Evolutionary conservation across 1,139 yeast species (phyloP).

Genomic region (Yamadazyma diddensiae): DNA sequence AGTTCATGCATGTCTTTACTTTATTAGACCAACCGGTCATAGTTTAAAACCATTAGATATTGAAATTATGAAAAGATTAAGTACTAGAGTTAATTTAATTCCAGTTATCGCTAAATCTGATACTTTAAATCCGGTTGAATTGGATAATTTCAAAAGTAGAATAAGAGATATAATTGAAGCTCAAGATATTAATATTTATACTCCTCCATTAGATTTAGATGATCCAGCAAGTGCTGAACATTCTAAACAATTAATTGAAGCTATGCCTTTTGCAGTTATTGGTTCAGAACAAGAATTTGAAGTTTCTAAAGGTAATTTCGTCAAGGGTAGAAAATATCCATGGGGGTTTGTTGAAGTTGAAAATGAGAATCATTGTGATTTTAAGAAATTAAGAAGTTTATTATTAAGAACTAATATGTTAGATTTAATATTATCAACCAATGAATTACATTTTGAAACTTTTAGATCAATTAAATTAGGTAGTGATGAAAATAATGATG

Average conservation of each 20-base stretch:
- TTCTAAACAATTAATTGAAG: conserved; percentile 77
- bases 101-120: conserved; percentile 97
- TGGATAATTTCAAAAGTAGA: conserved; percentile 77
- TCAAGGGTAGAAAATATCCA: conserved; percentile 90
- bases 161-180: conserved; percentile 90
- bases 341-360: conserved; percentile 99
- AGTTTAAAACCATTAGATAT: conserved; percentile 91
- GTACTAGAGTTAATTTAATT: conserved; percentile 86
- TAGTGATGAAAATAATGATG: conserved; percentile 42
- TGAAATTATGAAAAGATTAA: conserved; percentile 85
- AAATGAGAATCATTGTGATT: conserved; percentile 93
- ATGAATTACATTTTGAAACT: conserved; percentile 87
- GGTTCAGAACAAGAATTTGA: conserved; percentile 89
- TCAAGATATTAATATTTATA: conserved; percentile 85
- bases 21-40: conserved; percentile 95
- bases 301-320: conserved; percentile 68
- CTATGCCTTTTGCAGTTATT: conserved; percentile 92
- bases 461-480: conserved; percentile 84
- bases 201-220: conserved; percentile 77
- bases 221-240: conserved; percentile 78
- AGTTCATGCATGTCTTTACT: conserved; percentile 93
- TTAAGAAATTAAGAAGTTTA: conserved; percentile 84
- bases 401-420: conserved; percentile 90
- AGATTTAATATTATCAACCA: conserved; percentile 84
- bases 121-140: conserved; percentile 80